A percentile compares a stretch with the other conserved stretches of the same genome.
Evolutionary conservation across 2,329 filamentous ascomycete genomes (phyloP).

Genomic region (Thelonectria rubi): DNA sequence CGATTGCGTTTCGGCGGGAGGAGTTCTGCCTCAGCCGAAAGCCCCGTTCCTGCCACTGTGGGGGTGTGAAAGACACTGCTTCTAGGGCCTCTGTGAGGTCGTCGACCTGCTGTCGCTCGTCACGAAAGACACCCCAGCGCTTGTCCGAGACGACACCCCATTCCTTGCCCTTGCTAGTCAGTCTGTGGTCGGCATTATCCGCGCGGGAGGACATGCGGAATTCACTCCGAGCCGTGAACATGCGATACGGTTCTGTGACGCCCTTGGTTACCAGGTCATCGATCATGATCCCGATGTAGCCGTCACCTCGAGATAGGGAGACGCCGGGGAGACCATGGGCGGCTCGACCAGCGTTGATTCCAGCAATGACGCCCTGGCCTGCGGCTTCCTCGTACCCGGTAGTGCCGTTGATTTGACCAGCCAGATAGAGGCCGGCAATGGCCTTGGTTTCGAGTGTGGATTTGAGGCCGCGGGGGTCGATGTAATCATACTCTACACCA

Average conservation of each 20-base stretch:
- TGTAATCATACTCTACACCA: constrained; percentile 98
- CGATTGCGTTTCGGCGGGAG: constrained; percentile 75
- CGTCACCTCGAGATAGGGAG: constrained; percentile 81
- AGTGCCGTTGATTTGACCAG: constrained; percentile 97
- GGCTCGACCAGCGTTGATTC: constrained; percentile 90
- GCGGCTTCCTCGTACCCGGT: constrained; percentile 98
- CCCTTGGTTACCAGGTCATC: constrained; percentile 97
- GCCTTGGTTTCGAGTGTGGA: constrained; percentile 94
- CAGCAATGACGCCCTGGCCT: constrained; percentile 89
- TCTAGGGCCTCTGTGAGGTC: constrained; percentile 71
- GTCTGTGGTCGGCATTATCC: constrained; percentile 90
- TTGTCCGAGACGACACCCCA: constrained; percentile 81
- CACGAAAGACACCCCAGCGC: constrained; percentile 77
- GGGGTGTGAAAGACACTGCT: constrained; percentile 64
- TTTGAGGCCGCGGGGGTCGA: constrained; percentile 88
- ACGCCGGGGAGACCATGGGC: constrained; percentile 72
- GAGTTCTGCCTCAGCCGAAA: constrained; percentile 75
- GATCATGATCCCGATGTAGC: constrained; percentile 98
- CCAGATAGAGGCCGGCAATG: constrained; percentile 87
- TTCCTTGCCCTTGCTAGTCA: constrained; percentile 79
- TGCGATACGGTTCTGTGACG: constrained; percentile 95
- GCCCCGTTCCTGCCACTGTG: constrained; percentile 74
- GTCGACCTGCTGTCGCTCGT: constrained; percentile 72
- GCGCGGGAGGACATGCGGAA: constrained; percentile 92
- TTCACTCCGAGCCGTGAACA: constrained; percentile 97